Conservation (phyloP, 2,329 filamentous ascomycete genomes). For the Stemphylium vesicarium region DNA sequence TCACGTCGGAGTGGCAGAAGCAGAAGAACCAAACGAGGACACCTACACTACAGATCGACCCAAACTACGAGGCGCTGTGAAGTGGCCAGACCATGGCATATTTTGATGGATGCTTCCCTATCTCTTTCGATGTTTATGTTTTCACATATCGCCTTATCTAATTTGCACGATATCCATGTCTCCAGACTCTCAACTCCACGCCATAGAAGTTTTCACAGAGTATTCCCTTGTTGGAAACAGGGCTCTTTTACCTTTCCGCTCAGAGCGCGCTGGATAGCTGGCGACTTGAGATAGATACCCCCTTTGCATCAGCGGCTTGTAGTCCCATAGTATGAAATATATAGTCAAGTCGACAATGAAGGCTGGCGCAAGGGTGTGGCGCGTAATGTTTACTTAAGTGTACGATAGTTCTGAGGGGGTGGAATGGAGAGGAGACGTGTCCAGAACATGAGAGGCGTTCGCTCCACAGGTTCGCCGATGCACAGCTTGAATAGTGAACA, state of each 20-base stretch:
- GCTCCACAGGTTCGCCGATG: background rate
- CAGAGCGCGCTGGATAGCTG: conserved; percentile 14
- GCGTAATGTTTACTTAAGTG: conserved; percentile 2
- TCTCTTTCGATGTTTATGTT: conserved; percentile 40
- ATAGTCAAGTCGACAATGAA: conserved; percentile 13
- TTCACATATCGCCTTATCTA: conserved; percentile 21
- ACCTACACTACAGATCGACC: conserved; percentile 49
- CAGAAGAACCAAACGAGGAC: conserved; percentile 46
- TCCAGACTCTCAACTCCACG: conserved; percentile 19
- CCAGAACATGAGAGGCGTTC: background rate
- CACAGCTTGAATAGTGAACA: conserved; percentile 5
- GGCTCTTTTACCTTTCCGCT: conserved; percentile 11
- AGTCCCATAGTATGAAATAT: conserved; percentile 22
- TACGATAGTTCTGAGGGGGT: background rate
- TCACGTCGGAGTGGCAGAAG: conserved; percentile 72
- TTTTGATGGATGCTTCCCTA: conserved; percentile 10
- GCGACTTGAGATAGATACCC: conserved; percentile 32
- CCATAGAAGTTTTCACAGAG: conserved; percentile 7
- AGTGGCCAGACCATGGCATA: conserved; percentile 9
- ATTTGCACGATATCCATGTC: conserved; percentile 30
- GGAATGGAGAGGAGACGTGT: conserved; percentile 2
- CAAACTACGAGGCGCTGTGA: conserved; percentile 40
- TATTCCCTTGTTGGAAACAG: conserved; percentile 13
- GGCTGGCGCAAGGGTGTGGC: background rate
- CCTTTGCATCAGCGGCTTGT: conserved; percentile 21